Evolutionary conservation across 148 eudicot species (phyloP).

Genomic region (Vaccinium macrocarpon): DNA sequence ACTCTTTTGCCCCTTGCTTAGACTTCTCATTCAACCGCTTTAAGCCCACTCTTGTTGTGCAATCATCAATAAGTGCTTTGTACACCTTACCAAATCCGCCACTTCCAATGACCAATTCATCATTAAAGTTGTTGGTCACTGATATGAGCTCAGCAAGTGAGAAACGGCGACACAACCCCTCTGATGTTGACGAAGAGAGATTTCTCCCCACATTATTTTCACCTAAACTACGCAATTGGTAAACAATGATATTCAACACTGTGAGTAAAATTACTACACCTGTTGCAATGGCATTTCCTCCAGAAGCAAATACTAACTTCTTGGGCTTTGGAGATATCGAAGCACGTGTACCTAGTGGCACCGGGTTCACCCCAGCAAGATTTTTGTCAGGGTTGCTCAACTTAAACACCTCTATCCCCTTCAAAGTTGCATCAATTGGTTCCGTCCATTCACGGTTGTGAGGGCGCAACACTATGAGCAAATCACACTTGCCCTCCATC

Average conservation of each 20-base stretch:
- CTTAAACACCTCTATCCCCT: conserved; percentile 47
- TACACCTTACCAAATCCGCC: conserved; percentile 26
- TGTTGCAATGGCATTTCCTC: conserved; percentile 19
- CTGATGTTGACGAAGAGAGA: neutral
- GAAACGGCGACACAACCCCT: conserved; percentile 8
- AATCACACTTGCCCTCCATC: conserved; percentile 14
- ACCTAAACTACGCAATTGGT: conserved; percentile 14
- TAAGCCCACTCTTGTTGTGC: conserved; percentile 3
- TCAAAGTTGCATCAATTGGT: conserved; percentile 18
- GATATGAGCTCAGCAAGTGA: conserved; percentile 18
- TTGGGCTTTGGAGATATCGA: neutral
- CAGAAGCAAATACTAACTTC: neutral
- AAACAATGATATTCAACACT: conserved; percentile 19
- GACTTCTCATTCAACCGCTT: conserved; percentile 11
- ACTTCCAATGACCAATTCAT: conserved; percentile 14
- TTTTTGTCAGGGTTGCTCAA: conserved; percentile 32
- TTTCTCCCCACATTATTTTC: neutral
- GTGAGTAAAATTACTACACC: conserved; percentile 8
- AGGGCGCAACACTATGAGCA: conserved; percentile 26
- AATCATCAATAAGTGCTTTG: conserved; percentile 14
- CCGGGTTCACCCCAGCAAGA: conserved; percentile 37
- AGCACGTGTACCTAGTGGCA: neutral
- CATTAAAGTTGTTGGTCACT: conserved; percentile 17
- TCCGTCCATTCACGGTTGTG: neutral
- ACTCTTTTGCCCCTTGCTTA: conserved; percentile 20